Conservation (phyloP, 2,329 filamentous ascomycete species). For the Didymella pinodella region DNA sequence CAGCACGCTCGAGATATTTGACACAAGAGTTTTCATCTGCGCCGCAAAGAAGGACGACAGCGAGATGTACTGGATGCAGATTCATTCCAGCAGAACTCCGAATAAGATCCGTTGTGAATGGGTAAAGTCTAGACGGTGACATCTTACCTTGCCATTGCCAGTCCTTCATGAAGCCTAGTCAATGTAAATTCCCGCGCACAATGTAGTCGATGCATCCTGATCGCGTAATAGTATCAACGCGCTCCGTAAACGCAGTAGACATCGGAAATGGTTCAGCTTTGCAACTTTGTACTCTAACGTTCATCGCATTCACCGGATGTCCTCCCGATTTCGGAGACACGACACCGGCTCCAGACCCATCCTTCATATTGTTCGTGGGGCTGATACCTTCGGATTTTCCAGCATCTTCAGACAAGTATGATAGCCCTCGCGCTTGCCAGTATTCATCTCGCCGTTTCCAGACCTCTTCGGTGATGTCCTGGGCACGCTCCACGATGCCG, state of each 20-base stretch:
- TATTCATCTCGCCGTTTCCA: constrained; percentile 70
- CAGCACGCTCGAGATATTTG: neutral
- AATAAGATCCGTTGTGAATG: neutral
- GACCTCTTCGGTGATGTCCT: constrained; percentile 69
- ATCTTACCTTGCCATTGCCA: constrained; percentile 73
- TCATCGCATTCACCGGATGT: constrained; percentile 2
- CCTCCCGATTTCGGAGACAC: constrained; percentile 14
- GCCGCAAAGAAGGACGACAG: neutral
- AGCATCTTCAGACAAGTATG: constrained; percentile 7
- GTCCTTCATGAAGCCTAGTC: constrained; percentile 74
- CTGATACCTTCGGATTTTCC: constrained; percentile 1
- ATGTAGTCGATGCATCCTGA: constrained; percentile 67
- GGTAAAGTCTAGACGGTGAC: neutral
- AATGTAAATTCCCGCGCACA: constrained; percentile 69
- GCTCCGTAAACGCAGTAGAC: constrained; percentile 47
- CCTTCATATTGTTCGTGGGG: constrained; percentile 14
- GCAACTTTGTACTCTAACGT: constrained; percentile 4
- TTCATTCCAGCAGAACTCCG: constrained; percentile 9
- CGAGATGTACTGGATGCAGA: neutral
- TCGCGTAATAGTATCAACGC: constrained; percentile 41
- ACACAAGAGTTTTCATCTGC: neutral
- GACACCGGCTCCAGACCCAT: constrained; percentile 19
- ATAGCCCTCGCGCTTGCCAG: constrained; percentile 42
- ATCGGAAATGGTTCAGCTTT: constrained; percentile 34
- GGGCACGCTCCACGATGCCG: constrained; percentile 70